phyloP scores from a whole-genome alignment of 768 basidiomycete species.

The Pholiota molesta region DNA sequence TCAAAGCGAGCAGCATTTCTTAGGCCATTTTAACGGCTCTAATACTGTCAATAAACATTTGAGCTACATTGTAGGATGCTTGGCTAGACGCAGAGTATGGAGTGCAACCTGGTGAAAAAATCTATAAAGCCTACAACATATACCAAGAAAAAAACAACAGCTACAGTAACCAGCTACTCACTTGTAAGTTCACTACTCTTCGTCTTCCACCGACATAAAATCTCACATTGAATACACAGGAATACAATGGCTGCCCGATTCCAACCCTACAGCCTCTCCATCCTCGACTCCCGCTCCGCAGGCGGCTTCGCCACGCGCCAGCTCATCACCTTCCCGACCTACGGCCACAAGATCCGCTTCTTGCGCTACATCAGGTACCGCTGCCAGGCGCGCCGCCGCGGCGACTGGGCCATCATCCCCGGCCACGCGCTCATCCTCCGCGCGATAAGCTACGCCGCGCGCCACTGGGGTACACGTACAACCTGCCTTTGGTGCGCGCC shows the following conservation, averaged over 20 bases:
- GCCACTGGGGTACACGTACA: conserved; percentile 1
- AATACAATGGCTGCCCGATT: not conserved
- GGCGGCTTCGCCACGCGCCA: not conserved
- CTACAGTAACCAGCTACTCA: no score
- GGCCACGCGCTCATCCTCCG: not conserved
- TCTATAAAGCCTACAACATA: no score
- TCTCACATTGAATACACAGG: not conserved
- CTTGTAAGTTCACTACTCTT: no score
- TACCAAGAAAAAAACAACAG: no score
- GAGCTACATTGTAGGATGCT: no score
- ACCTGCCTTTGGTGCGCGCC: not conserved
- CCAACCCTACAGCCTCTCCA: conserved; percentile 1
- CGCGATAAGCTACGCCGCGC: conserved; percentile 3
- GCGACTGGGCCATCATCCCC: conserved; percentile 5
- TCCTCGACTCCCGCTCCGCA: not conserved
- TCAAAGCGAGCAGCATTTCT: no score
- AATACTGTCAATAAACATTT: no score
- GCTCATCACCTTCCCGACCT: conserved; percentile 5
- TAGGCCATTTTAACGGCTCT: no score
- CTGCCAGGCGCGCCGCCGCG: conserved; percentile 3
- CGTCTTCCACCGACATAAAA: not conserved
- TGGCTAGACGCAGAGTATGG: no score
- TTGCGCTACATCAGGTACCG: conserved; percentile 2
- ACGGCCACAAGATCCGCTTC: conserved; percentile 1
- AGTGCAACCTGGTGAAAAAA: no score